phyloP scores from a whole-genome alignment of 306 rosid species.

The Prosopis cineraria region DNA sequence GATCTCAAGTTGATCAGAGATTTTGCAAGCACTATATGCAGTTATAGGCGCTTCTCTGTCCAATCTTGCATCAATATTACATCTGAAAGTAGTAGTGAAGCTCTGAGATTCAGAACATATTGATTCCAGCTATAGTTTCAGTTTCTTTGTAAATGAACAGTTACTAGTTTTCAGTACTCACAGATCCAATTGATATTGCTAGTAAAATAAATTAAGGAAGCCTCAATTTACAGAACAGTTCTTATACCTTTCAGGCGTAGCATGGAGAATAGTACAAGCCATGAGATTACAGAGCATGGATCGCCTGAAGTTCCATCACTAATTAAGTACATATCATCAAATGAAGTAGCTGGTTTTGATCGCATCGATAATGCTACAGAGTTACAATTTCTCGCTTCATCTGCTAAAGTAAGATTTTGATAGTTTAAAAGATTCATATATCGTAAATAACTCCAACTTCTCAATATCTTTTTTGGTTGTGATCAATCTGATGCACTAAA shows the following conservation, averaged over 20 bases:
- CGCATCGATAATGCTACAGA: slow-evolving; percentile 28
- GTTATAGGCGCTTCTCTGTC: not conserved
- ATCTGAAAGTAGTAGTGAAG: not conserved
- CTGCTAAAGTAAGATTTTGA: slow-evolving; percentile 45
- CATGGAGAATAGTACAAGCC: slow-evolving; percentile 40
- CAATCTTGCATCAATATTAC: not conserved
- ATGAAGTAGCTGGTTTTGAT: slow-evolving; percentile 49
- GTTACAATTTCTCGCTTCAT: slow-evolving; percentile 34
- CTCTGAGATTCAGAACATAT: not conserved
- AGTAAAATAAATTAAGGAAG: not conserved
- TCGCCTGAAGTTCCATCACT: slow-evolving; percentile 52
- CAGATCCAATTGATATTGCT: not conserved
- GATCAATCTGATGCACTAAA: not conserved
- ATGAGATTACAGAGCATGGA: slow-evolving; percentile 30
- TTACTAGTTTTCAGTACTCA: not conserved
- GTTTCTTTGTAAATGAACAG: not conserved
- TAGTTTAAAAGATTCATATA: slow-evolving; percentile 8
- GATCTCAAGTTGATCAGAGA: not conserved
- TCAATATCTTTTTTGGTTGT: not conserved
- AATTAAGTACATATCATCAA: slow-evolving; percentile 49
- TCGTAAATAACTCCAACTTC: not conserved
- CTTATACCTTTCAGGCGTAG: slow-evolving; percentile 24
- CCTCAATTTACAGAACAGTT: not conserved
- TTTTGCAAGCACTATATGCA: not conserved
- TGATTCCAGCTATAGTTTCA: not conserved